A percentile compares a stretch with the other conserved stretches of the same genome.
Conservation (phyloP, 257 asterid species). For the Orobanche coerulescens region DNA sequence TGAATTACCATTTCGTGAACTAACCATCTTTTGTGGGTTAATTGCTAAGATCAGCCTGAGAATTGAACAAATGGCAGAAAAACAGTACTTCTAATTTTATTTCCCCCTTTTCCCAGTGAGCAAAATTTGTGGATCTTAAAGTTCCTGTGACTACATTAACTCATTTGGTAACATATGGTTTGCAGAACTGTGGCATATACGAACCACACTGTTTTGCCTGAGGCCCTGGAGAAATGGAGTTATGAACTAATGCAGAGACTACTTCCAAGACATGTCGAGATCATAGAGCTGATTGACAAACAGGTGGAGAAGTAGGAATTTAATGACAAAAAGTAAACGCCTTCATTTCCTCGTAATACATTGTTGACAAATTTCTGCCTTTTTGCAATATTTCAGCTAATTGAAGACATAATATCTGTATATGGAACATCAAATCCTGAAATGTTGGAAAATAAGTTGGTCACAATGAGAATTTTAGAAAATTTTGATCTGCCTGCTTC, state of each 20-base stretch:
- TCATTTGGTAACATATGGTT: constrained; percentile 21
- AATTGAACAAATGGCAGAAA: not conserved
- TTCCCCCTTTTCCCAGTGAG: not conserved
- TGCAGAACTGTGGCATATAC: constrained; percentile 87
- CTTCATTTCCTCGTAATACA: constrained; percentile 16
- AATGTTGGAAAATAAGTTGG: constrained; percentile 48
- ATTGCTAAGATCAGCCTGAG: not conserved
- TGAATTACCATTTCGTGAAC: not conserved
- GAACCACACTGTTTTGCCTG: constrained; percentile 85
- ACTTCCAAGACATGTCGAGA: constrained; percentile 85
- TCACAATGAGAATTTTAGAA: constrained; percentile 66
- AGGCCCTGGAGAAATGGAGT: constrained; percentile 92
- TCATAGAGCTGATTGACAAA: constrained; percentile 69
- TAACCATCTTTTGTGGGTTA: not conserved
- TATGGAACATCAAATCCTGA: constrained; percentile 50
- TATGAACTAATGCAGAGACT: constrained; percentile 65
- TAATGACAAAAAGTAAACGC: constrained; percentile 13
- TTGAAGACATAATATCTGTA: constrained; percentile 51
- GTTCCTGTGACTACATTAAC: constrained; percentile 19
- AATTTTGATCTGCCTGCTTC: constrained; percentile 65
- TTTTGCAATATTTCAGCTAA: constrained; percentile 44
- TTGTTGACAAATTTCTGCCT: constrained; percentile 21
- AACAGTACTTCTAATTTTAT: not conserved
- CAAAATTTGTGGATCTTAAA: constrained; percentile 5
- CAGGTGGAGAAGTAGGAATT: constrained; percentile 39